Evolutionary conservation across 495 filamentous ascomycete species (phyloP).

Genomic region (Lentithecium fluviatile): DNA sequence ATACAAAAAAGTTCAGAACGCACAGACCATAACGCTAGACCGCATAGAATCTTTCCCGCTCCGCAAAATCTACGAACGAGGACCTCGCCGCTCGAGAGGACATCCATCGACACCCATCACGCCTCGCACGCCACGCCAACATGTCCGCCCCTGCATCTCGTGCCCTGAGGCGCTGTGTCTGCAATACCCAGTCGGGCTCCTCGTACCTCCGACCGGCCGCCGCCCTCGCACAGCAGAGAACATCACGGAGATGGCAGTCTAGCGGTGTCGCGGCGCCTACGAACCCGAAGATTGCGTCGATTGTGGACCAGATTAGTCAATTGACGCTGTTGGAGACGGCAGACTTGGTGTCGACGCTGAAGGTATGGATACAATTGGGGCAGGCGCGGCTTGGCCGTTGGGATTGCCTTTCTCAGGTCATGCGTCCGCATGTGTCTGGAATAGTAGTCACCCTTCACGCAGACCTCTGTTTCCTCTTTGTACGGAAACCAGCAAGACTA

Average conservation of each 20-base stretch:
- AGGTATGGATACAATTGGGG: too few relatives aligned
- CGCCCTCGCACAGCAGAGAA: slow-evolving; percentile 27
- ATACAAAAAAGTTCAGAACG: slow-evolving; percentile 33
- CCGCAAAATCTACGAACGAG: slow-evolving; percentile 16
- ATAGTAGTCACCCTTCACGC: too few relatives aligned
- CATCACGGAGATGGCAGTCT: slow-evolving; percentile 66
- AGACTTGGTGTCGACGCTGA: slow-evolving; percentile 86
- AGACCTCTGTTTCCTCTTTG: too few relatives aligned
- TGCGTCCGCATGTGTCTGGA: too few relatives aligned
- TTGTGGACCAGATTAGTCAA: slow-evolving; percentile 97
- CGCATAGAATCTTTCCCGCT: slow-evolving; percentile 11
- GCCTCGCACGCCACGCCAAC: slow-evolving; percentile 30
- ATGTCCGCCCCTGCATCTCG: slow-evolving; percentile 62
- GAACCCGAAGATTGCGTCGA: slow-evolving; percentile 84
- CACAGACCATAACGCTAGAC: slow-evolving; percentile 38
- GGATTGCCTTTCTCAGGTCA: too few relatives aligned
- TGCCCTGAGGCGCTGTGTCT: slow-evolving; percentile 59
- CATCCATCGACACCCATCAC: background rate
- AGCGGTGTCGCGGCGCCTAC: slow-evolving; percentile 59
- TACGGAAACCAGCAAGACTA: too few relatives aligned
- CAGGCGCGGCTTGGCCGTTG: too few relatives aligned
- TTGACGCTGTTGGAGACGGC: slow-evolving; percentile 97
- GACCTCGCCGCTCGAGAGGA: background rate
- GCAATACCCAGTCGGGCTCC: slow-evolving; percentile 36
- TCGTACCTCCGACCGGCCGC: slow-evolving; percentile 23